Evolutionary conservation across 768 basidiomycete species (phyloP).

Genomic region (Boletus sp.): DNA sequence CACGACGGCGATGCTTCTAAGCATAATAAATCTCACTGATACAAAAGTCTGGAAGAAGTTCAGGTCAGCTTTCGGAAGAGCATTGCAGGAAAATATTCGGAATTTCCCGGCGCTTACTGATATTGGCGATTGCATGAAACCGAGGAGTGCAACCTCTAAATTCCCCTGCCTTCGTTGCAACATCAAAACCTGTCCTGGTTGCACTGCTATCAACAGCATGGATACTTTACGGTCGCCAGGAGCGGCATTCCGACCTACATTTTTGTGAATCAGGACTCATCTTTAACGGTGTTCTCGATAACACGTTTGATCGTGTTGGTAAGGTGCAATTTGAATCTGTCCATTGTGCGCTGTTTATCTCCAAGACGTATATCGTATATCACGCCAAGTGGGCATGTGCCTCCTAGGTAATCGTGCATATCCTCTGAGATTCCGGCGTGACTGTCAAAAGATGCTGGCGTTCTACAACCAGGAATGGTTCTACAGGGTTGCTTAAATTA

Average conservation of each 20-base stretch:
- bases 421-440: neutral
- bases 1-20: conserved; percentile 25
- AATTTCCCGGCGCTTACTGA: conserved; percentile 20
- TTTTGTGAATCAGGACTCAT: conserved; percentile 6
- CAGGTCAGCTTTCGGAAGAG: conserved; percentile 11
- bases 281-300: conserved; percentile 13
- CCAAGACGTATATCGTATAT: conserved; percentile 3
- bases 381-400: conserved; percentile 6
- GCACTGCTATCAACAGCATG: conserved; percentile 2
- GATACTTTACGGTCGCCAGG: conserved; percentile 3
- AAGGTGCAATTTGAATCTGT: conserved; percentile 23
- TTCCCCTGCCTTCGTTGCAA: conserved; percentile 23
- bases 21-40: conserved; percentile 26
- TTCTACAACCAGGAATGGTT: conserved; percentile 3
- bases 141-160: conserved; percentile 17
- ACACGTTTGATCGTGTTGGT: conserved; percentile 6
- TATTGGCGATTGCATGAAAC: conserved; percentile 13
- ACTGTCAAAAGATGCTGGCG: conserved; percentile 1
- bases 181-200: conserved; percentile 17
- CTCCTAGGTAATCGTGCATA: conserved; percentile 1
- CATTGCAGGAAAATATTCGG: conserved; percentile 17
- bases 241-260: conserved; percentile 13
- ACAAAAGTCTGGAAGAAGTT: conserved; percentile 25
- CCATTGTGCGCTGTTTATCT: conserved; percentile 19
- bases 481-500: conserved; percentile 8